phyloP scores from a whole-genome alignment of 2,329 filamentous ascomycete species.

The Laburnicola sp. region DNA sequence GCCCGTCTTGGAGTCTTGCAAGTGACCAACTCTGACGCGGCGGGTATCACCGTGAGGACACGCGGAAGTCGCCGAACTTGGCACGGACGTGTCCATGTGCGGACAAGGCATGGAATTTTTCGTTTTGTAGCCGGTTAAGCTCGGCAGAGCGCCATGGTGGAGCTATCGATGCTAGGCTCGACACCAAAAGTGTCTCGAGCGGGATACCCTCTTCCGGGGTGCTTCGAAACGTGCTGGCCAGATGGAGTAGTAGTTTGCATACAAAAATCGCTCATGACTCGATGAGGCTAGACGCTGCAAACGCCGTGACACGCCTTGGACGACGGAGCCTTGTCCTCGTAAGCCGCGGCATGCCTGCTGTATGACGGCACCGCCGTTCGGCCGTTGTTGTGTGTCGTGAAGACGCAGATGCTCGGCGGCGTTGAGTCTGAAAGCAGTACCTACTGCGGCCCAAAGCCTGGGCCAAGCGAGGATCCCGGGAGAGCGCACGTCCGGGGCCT shows the following conservation, averaged over 20 bases:
- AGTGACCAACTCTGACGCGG: neutral
- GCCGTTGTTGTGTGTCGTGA: conserved; percentile 21
- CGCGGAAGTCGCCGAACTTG: neutral
- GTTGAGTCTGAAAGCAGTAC: conserved; percentile 10
- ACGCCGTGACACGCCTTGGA: conserved; percentile 10
- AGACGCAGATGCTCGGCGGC: conserved; percentile 38
- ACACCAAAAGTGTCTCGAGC: conserved; percentile 32
- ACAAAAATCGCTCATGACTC: too few relatives aligned
- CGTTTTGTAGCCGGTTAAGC: conserved; percentile 20
- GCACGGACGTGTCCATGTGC: conserved; percentile 1
- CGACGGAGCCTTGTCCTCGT: conserved; percentile 13
- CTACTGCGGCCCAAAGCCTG: too few relatives aligned
- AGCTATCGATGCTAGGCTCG: conserved; percentile 11
- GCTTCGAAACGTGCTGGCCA: conserved; percentile 21
- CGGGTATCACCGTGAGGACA: too few relatives aligned
- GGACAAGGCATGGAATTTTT: conserved; percentile 17
- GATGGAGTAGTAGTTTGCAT: too few relatives aligned
- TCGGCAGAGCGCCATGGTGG: conserved; percentile 18
- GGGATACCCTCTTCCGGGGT: conserved; percentile 34
- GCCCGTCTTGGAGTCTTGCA: too few relatives aligned
- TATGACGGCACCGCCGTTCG: neutral
- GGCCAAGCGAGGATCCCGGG: conserved; percentile 33
- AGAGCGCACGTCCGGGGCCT: conserved; percentile 40
- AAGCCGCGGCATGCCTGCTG: conserved; percentile 25
- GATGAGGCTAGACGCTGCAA: too few relatives aligned